Conservation (phyloP, 2,329 filamentous ascomycete genomes). For the Elsinoe ampelina region DNA sequence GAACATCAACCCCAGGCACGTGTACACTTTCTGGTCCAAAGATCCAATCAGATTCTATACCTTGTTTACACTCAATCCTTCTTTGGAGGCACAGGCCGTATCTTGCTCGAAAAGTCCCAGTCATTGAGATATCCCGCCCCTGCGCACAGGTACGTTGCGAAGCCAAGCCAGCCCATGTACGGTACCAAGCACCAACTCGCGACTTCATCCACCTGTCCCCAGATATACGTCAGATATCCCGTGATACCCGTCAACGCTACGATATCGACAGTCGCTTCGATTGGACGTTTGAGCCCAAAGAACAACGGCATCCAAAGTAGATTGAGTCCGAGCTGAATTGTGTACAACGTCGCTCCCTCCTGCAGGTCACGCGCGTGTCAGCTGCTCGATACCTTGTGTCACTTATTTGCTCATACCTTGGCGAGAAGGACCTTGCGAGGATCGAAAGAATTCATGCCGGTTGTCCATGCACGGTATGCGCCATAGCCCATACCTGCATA, state of each 20-base stretch:
- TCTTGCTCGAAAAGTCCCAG: conserved; percentile 30
- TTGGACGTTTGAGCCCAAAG: conserved; percentile 66
- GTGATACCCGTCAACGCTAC: conserved; percentile 62
- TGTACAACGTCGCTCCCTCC: conserved; percentile 70
- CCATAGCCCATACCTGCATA: conserved; percentile 78
- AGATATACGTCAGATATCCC: conserved; percentile 64
- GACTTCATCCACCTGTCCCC: conserved; percentile 62
- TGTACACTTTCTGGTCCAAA: conserved; percentile 7
- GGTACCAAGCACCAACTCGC: conserved; percentile 68
- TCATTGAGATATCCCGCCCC: conserved; percentile 33
- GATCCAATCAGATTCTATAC: conserved; percentile 2
- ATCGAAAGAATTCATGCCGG: conserved; percentile 51
- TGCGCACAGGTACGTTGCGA: conserved; percentile 73
- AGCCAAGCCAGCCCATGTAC: conserved; percentile 78
- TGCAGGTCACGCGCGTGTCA: conserved; percentile 15
- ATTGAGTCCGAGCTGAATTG: conserved; percentile 76
- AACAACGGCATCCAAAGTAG: conserved; percentile 88
- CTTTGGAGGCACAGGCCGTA: conserved; percentile 13
- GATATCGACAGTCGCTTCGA: conserved; percentile 67
- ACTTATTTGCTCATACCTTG: conserved; percentile 34
- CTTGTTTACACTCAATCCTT: conserved; percentile 12
- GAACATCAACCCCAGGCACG: conserved; percentile 8
- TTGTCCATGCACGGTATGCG: conserved; percentile 64
- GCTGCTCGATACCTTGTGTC: neutral
- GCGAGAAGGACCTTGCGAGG: conserved; percentile 49